Base-by-base conservation (phyloP, 257 asterid genomes). In the Pogostemon cablin region DNA sequence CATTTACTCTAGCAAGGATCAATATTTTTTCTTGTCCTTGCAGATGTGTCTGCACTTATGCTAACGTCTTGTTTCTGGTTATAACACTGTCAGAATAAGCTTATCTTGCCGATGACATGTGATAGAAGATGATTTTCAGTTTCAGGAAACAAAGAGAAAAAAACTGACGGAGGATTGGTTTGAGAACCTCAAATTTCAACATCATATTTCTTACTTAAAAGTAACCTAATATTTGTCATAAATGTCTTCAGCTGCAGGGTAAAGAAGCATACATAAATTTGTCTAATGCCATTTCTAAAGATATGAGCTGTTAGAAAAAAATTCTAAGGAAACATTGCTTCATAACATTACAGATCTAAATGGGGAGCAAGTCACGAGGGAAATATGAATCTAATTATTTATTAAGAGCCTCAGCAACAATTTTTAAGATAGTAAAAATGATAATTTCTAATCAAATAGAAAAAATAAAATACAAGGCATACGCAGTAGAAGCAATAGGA, bases 401-500 rank as follows among this genome's bases (percentile, higher is more conserved):
- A 57, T 57, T 8, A 57, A 7, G 37, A 32, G 35, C 42, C 11
- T 15, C 7, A 20, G 59, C 20, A 53, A 53, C 44, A 35, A 58
- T 55, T 35, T 17, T 41, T 7, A 42, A 9, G 15, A 17, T 11
- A 9, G 39, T 10, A 67, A 65, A 42, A 65, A 52, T 11, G 57
- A 42, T 57, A 58, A 25, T 20, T 15, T 65, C 37, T 50, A 62
- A 44, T 37, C 59, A 66, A 38, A 7, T 58, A 3, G 4, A 46
- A 39, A 42, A 17, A 25, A 25, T 25, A 25, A 25, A 25, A 25
- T 25, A 25, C 32, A 54, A 39, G 12, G 34, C 17, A 41, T 9
- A 66, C 20, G 56, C 71, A 56, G 61, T 12, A 10, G 63, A 69
- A 53, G 48, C 38, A 62, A 75, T 7, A 17, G 58, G 39, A 56